Conservation (phyloP, 768 basidiomycete species). For the Trametes maxima region DNA sequence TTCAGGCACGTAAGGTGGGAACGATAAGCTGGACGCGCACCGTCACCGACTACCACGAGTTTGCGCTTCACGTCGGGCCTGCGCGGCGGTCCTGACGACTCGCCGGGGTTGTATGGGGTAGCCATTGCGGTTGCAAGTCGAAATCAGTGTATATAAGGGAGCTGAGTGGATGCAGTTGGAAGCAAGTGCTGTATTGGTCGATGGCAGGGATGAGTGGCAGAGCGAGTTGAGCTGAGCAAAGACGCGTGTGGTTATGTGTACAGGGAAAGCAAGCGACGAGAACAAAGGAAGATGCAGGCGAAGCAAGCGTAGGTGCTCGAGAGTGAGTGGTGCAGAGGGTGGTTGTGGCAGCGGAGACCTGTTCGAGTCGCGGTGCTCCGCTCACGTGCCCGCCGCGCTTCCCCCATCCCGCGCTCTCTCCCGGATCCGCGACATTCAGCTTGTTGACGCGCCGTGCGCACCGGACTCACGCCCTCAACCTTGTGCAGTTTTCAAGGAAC, state of each 20-base stretch:
- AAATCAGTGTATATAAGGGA: not conserved
- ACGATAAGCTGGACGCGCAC: conserved; percentile 47
- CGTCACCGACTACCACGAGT: conserved; percentile 87
- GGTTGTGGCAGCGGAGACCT: not conserved
- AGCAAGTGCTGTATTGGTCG: not conserved
- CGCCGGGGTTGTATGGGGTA: conserved; percentile 21
- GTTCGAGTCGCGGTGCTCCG: conserved; percentile 14
- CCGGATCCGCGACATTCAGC: not conserved
- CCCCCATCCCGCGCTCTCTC: not conserved
- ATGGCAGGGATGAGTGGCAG: not conserved
- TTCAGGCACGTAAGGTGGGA: conserved; percentile 1
- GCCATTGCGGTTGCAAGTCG: conserved; percentile 11
- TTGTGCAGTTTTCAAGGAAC: not conserved
- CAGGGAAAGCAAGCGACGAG: not conserved
- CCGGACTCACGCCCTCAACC: not conserved
- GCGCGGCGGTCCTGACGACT: conserved; percentile 33
- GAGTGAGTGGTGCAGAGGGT: not conserved
- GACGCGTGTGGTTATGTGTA: not conserved
- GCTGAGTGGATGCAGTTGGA: not conserved
- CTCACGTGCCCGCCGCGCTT: conserved; percentile 11
- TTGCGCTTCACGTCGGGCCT: conserved; percentile 85
- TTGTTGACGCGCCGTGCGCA: too few species aligned
- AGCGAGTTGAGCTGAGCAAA: not conserved
- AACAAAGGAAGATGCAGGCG: not conserved
- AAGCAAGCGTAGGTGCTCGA: not conserved